Percentiles rank a stretch among this genome's conserved stretches.
phyloP scores from a whole-genome alignment of 495 filamentous ascomycete species.

The Trypethelium eluteriae region DNA sequence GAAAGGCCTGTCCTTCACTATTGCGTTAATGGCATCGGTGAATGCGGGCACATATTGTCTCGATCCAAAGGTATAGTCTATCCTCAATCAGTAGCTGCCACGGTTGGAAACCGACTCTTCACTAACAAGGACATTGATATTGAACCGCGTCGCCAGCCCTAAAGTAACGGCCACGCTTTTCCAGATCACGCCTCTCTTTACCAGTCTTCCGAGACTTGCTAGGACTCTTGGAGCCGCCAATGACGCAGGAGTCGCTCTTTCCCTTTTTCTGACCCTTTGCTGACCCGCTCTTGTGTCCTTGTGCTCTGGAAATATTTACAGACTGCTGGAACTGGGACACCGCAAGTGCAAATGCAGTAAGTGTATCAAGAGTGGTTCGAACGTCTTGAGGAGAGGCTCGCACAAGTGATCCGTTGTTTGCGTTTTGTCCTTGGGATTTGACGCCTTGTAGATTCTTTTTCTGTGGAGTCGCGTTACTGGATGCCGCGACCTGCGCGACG shows the following conservation, averaged over 20 bases:
- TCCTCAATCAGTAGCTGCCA: not conserved
- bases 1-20: not conserved
- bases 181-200: not conserved
- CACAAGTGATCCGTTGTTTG: not conserved
- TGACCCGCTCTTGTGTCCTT: not conserved
- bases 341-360: not conserved
- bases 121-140: not conserved
- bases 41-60: not conserved
- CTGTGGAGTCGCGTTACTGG: not conserved
- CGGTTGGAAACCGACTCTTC: not conserved
- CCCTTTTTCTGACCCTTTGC: not conserved
- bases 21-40: not conserved
- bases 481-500: not conserved
- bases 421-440: not conserved
- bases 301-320: not conserved
- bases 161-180: not conserved
- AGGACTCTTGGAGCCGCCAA: not conserved
- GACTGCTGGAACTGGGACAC: not conserved
- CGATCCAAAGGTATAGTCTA: not conserved
- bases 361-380: not conserved
- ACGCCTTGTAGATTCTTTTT: not conserved
- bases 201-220: not conserved
- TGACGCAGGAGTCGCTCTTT: not conserved
- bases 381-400: not conserved
- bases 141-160: not conserved